phyloP scores from a whole-genome alignment of 352 stramenopile genomes.

The Phytophthora crassamura region DNA sequence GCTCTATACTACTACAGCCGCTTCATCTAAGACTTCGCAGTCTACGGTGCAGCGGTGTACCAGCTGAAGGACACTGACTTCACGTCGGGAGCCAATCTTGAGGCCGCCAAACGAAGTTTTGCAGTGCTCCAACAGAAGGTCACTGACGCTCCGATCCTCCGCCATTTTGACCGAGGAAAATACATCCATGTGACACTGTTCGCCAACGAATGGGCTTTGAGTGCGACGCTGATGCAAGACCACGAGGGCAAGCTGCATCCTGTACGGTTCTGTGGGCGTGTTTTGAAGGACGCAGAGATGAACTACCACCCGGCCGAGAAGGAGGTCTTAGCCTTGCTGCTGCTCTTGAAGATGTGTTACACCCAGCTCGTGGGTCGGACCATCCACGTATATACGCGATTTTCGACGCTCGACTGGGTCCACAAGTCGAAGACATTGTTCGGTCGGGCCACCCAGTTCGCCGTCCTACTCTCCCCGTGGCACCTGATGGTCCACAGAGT shows the following conservation, averaged over 20 bases:
- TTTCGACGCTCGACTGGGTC: conserved; percentile 29
- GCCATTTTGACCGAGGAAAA: background rate
- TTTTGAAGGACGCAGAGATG: conserved; percentile 7
- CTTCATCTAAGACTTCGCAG: background rate
- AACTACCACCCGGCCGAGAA: conserved; percentile 9
- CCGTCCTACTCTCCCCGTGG: conserved; percentile 15
- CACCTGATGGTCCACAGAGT: conserved; percentile 2
- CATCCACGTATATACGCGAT: conserved; percentile 19
- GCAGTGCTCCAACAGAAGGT: conserved; percentile 17
- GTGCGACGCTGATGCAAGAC: conserved; percentile 10
- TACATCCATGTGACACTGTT: conserved; percentile 16
- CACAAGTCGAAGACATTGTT: conserved; percentile 14
- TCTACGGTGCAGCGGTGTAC: background rate
- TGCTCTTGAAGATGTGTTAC: conserved; percentile 15
- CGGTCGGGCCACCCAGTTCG: conserved; percentile 9
- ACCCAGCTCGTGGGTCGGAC: conserved; percentile 3
- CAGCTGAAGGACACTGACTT: background rate
- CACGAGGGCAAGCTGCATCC: conserved; percentile 13
- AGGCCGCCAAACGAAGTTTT: conserved; percentile 1
- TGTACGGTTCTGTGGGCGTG: conserved; percentile 7
- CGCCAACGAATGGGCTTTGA: conserved; percentile 24
- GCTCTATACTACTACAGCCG: conserved; percentile 2
- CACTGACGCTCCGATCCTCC: background rate
- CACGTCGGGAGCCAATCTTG: background rate
- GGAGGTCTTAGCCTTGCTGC: conserved; percentile 20